Evolutionary conservation across 495 filamentous ascomycete genomes (phyloP), one percentile per base, ranked within the genome.

Genomic region (Penicillium mononematosum): DNA sequence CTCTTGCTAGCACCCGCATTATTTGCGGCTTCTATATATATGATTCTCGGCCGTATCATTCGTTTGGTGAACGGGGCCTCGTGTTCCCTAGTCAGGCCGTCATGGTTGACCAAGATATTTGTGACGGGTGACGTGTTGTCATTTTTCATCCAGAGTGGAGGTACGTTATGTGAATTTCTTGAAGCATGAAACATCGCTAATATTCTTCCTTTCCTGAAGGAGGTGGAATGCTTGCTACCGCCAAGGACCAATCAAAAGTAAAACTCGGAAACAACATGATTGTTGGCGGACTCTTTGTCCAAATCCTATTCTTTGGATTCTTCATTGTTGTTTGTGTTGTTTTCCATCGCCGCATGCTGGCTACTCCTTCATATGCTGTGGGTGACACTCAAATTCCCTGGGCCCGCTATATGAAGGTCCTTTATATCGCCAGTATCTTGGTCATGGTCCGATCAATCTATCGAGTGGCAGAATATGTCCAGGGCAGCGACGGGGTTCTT

Each of bases 371-470:
- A 16, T 45, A 61, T 5, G 49, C 52, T 10, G 41, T 64, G 7
- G 46, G 38, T 0, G 42, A 50, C 6, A 47, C 20, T 11, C 11
- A 24, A 0, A 47, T 75, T 11, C 66, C 70, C 0, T 88, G 84
- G 84, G 48, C 64, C 50, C 72, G 68, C 31, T 70, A 77, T 45
- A 67, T 85, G 41, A 56, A 67, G 31, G 65, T 78, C 39, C 71
- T 89, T 5, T 89, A 88, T 61, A 46, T 45, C 0, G 72, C 68
- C 4, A 80, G 74, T 43, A 62, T 54, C 0, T 67, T 88, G 14
- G 86, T 90, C 53, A 60, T 89, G 62, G 64, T 88, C 8, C 77
- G 87, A 20, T 81, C 75, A 10, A 58, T 87, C 7, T 88, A 87
- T 62, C 75, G 87, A 22, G 71, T 85, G 36, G 63, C 83, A 7